Evolutionary conservation across 768 basidiomycete genomes (phyloP).

Genomic region (Pulveroboletus sp.): DNA sequence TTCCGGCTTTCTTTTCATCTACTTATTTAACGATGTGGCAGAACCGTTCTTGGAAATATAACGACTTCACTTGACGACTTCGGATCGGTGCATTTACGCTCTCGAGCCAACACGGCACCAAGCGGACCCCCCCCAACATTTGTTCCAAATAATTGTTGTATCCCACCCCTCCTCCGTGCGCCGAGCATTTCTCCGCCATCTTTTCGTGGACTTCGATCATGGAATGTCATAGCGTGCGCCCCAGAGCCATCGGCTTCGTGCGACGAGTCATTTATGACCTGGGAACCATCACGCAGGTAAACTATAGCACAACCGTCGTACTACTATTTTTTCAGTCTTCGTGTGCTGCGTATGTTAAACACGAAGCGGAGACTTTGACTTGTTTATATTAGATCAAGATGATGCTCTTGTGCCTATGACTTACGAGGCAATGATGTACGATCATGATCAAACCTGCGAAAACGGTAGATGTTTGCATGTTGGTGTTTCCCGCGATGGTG

Average conservation of each 20-base stretch:
- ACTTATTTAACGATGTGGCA: conserved; percentile 21
- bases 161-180: conserved; percentile 18
- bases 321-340: neutral
- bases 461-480: neutral
- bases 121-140: neutral
- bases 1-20: neutral
- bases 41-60: conserved; percentile 41
- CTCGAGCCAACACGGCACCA: conserved; percentile 13
- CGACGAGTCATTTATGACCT: conserved; percentile 62
- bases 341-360: conserved; percentile 6
- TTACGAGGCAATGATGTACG: too few relatives aligned
- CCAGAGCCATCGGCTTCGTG: conserved; percentile 35
- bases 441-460: neutral
- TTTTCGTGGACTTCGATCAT: conserved; percentile 15
- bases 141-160: conserved; percentile 10
- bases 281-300: conserved; percentile 49
- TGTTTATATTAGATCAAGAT: neutral
- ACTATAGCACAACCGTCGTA: conserved; percentile 1
- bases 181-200: conserved; percentile 20
- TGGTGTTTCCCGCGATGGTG: neutral
- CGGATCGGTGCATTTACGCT: conserved; percentile 8
- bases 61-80: conserved; percentile 26
- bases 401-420: neutral
- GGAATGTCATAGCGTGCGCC: conserved; percentile 16
- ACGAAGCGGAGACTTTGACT: neutral